phyloP scores from a whole-genome alignment of 176 grass and related monocot genomes.

The Lolium perenne region DNA sequence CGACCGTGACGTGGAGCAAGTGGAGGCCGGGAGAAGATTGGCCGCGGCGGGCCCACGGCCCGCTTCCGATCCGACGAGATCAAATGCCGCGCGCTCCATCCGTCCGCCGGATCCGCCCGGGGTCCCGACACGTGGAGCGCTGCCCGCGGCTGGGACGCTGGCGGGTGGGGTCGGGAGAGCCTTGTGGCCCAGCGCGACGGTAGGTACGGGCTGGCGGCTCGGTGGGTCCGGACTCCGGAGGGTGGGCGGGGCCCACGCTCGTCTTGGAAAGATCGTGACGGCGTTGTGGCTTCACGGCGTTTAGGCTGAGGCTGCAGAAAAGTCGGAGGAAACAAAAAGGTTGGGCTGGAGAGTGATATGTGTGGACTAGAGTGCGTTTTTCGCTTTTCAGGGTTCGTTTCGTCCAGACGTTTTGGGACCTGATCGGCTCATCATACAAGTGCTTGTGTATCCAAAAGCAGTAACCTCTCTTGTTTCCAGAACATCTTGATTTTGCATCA shows the following conservation, averaged over 20 bases:
- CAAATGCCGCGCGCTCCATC: constrained; percentile 71
- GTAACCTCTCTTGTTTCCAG: background rate
- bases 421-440: background rate
- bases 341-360: background rate
- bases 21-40: constrained; percentile 56
- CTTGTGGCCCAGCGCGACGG: background rate
- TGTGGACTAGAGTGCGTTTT: background rate
- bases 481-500: background rate
- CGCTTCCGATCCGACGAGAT: constrained; percentile 57
- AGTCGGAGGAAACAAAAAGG: too few species aligned
- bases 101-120: constrained; percentile 27
- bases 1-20: constrained; percentile 70
- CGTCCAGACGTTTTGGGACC: background rate
- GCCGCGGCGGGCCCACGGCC: constrained; percentile 25
- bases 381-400: background rate
- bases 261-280: constrained; percentile 54
- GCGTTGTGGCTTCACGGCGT: background rate
- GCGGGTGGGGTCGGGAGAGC: accelerated
- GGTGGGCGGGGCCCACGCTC: background rate
- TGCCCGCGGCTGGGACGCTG: background rate
- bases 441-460: too few species aligned
- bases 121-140: constrained; percentile 47
- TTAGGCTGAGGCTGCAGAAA: background rate
- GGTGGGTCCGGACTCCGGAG: background rate
- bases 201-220: background rate